A percentile compares a stretch with the other conserved stretches of the same genome.
These are phyloP conservation scores for Talaromyces trachyspermus DNA, from an alignment of 495 filamentous ascomycete species.

Conservation along the genomic window DNA sequence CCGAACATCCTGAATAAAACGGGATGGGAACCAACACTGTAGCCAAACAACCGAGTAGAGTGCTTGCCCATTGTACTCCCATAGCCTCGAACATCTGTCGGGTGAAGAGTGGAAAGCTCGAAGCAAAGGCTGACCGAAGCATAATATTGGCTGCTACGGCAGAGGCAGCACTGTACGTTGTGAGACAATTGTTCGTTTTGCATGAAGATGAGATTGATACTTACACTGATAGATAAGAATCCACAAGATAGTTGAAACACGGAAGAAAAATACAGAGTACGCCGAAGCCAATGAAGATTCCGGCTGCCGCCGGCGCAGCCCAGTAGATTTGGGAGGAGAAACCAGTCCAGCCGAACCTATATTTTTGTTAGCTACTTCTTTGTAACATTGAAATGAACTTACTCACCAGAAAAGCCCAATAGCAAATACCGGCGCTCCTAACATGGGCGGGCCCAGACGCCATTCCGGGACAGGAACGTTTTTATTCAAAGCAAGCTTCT, in stretches of 20 bases:
- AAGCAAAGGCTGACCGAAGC: conserved; percentile 61
- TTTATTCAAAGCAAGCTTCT: conserved; percentile 65
- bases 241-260: conserved; percentile 76
- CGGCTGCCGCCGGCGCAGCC: conserved; percentile 72
- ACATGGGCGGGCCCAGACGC: conserved; percentile 71
- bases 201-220: conserved; percentile 19
- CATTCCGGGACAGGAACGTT: conserved; percentile 74
- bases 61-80: conserved; percentile 65
- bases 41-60: conserved; percentile 64
- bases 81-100: conserved; percentile 67
- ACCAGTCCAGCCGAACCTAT: conserved; percentile 58
- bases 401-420: conserved; percentile 68
- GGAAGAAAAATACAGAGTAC: conserved; percentile 78
- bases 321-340: conserved; percentile 64
- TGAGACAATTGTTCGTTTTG: neutral
- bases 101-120: conserved; percentile 69
- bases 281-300: conserved; percentile 51
- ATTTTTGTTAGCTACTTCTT: neutral
- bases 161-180: conserved; percentile 50
- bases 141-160: conserved; percentile 80
- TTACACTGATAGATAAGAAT: conserved; percentile 80
- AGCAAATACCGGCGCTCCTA: conserved; percentile 67
- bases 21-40: conserved; percentile 64
- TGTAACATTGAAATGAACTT: neutral
- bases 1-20: conserved; percentile 58